phyloP scores from a whole-genome alignment of 176 grass and related monocot genomes.

The Lolium perenne region DNA sequence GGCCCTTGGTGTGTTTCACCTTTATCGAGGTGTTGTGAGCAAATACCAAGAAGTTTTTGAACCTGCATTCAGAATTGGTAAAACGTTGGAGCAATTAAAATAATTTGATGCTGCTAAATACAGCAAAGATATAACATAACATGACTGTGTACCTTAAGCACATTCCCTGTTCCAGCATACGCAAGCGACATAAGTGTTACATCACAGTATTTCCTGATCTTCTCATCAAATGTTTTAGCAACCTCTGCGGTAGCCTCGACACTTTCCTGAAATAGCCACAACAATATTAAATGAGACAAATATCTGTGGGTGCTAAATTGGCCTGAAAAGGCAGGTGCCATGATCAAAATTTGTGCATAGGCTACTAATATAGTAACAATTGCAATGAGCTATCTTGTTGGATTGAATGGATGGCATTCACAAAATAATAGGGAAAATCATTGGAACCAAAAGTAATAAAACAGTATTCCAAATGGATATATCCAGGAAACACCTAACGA shows the following conservation, averaged over 20 bases:
- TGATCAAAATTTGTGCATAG: not conserved
- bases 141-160: conserved; percentile 76
- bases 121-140: not conserved
- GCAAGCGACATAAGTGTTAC: conserved; percentile 95
- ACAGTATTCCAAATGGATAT: conserved; percentile 4
- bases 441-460: conserved; percentile 28
- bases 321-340: not conserved
- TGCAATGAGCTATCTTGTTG: not conserved
- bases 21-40: conserved; percentile 95
- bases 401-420: not conserved
- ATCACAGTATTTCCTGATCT: conserved; percentile 98
- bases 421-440: not conserved
- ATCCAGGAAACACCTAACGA: not conserved
- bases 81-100: conserved; percentile 30
- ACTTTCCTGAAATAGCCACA: conserved; percentile 62
- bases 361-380: not conserved
- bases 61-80: conserved; percentile 56
- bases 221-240: conserved; percentile 97
- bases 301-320: conserved; percentile 13
- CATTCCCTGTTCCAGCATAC: conserved; percentile 98
- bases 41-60: conserved; percentile 88
- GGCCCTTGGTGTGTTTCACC: conserved; percentile 95
- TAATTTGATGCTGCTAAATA: not conserved
- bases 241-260: conserved; percentile 93
- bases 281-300: not conserved